Percentiles rank a stretch among this genome's conserved stretches.
phyloP scores from a whole-genome alignment of 1,139 yeast genomes.

The Debaryomyces udenii region DNA sequence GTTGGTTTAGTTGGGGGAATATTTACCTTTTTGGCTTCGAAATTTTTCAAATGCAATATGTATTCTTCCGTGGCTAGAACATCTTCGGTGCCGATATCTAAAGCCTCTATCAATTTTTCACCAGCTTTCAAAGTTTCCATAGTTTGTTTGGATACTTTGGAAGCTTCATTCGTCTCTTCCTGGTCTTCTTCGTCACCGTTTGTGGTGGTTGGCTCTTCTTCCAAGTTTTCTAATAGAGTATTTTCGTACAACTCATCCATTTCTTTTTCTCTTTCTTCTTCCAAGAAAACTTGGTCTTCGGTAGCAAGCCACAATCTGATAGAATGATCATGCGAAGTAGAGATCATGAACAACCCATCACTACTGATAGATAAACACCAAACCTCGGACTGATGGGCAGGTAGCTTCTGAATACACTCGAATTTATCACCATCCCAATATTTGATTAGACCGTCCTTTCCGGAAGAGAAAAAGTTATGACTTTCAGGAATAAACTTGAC shows the following conservation, averaged over 20 bases:
- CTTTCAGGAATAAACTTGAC: constrained; percentile 81
- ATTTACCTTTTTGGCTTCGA: constrained; percentile 38
- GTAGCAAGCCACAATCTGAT: constrained; percentile 90
- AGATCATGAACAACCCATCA: constrained; percentile 72
- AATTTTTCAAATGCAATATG: constrained; percentile 35
- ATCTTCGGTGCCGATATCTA: constrained; percentile 80
- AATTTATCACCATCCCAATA: constrained; percentile 99
- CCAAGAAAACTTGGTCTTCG: constrained; percentile 90
- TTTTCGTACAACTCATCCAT: constrained; percentile 88
- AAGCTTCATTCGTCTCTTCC: constrained; percentile 58
- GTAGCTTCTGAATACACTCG: constrained; percentile 84
- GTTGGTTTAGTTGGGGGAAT: constrained; percentile 61
- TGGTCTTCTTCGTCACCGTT: constrained; percentile 42
- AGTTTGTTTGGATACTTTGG: constrained; percentile 79
- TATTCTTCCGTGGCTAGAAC: constrained; percentile 61
- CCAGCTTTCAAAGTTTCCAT: constrained; percentile 94
- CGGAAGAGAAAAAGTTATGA: constrained; percentile 87
- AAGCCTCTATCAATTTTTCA: constrained; percentile 88
- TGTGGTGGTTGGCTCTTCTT: constrained; percentile 41
- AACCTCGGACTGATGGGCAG: constrained; percentile 90
- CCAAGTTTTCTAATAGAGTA: constrained; percentile 70
- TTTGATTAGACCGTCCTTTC: constrained; percentile 86
- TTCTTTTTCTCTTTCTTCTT: constrained; percentile 95
- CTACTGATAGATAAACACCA: constrained; percentile 84
- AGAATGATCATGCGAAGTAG: constrained; percentile 95